Conservation (phyloP, 192 early-diverging fungal species). For the Gryganskiella cystojenkinii region DNA sequence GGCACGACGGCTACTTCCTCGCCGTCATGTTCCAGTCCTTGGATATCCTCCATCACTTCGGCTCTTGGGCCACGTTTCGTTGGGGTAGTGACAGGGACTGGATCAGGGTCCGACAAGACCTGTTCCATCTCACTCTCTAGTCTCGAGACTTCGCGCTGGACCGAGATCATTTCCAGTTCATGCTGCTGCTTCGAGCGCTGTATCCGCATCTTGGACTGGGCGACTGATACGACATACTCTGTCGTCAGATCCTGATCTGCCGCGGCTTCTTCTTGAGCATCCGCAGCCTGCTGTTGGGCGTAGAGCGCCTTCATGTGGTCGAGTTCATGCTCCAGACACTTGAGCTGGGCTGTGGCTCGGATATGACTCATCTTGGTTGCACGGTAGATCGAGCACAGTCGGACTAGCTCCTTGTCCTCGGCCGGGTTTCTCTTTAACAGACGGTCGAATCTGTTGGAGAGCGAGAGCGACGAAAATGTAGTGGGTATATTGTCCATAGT, state of each 20-base stretch:
- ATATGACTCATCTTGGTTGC: constrained; percentile 53
- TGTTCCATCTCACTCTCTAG: constrained; percentile 41
- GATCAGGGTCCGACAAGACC: constrained; percentile 27
- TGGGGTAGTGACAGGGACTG: background rate
- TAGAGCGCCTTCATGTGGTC: constrained; percentile 29
- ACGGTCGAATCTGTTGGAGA: background rate
- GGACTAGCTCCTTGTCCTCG: constrained; percentile 30
- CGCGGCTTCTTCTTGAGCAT: background rate
- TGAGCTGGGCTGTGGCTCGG: constrained; percentile 39
- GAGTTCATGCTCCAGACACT: constrained; percentile 31
- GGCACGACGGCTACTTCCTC: background rate
- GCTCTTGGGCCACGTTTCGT: background rate
- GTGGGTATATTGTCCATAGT: background rate
- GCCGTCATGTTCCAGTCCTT: background rate
- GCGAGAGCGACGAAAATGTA: background rate
- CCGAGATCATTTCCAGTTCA: constrained; percentile 44
- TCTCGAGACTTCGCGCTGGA: constrained; percentile 30
- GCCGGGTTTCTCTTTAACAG: constrained; percentile 21
- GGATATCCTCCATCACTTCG: background rate
- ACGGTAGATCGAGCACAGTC: constrained; percentile 41
- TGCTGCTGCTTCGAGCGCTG: constrained; percentile 28
- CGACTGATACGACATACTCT: constrained; percentile 23
- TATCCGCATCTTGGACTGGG: constrained; percentile 24
- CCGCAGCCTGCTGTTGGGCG: constrained; percentile 1
- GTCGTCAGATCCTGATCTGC: constrained; percentile 6